These are phyloP conservation scores for Blastobotrys malaysiensis DNA, from an alignment of 1,139 yeast species.

Conservation along the genomic window DNA sequence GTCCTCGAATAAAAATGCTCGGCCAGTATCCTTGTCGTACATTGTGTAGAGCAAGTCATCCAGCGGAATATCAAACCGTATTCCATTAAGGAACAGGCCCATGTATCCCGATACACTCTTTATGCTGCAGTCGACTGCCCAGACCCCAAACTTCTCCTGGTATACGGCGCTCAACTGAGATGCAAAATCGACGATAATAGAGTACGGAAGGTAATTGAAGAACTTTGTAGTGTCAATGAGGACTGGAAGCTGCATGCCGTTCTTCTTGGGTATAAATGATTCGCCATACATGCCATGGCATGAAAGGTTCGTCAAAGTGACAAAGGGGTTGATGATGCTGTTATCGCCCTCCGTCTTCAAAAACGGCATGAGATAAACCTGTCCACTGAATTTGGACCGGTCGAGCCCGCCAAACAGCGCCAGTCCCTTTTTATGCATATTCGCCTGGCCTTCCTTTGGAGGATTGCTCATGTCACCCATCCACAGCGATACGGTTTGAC, in stretches of 20 bases:
- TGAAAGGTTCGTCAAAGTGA: slow-evolving; percentile 52
- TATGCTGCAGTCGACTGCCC: slow-evolving; percentile 61
- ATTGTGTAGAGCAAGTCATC: slow-evolving; percentile 45
- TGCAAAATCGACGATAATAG: slow-evolving; percentile 20
- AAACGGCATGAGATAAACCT: slow-evolving; percentile 23
- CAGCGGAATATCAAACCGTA: slow-evolving; percentile 51
- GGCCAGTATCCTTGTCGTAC: slow-evolving; percentile 24
- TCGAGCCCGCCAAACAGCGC: slow-evolving; percentile 12
- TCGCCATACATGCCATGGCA: slow-evolving; percentile 13
- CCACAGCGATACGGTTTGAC: slow-evolving; percentile 3
- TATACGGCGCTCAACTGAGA: slow-evolving; percentile 24
- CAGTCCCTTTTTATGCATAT: background rate
- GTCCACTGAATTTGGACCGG: slow-evolving; percentile 5
- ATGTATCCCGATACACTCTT: slow-evolving; percentile 27
- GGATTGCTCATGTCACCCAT: background rate
- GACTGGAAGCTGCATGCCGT: slow-evolving; percentile 17
- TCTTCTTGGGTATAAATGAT: background rate
- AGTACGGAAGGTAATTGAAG: slow-evolving; percentile 27
- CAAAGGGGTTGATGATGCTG: slow-evolving; percentile 40
- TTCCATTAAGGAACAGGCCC: slow-evolving; percentile 41
- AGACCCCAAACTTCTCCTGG: slow-evolving; percentile 15
- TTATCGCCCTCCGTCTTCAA: slow-evolving; percentile 8
- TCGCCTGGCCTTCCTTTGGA: background rate
- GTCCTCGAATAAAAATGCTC: slow-evolving; percentile 41
- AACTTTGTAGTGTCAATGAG: slow-evolving; percentile 36